These are phyloP conservation scores for Lomentospora prolificans DNA, from an alignment of 2,329 filamentous ascomycete genomes.

Conservation along the genomic window DNA sequence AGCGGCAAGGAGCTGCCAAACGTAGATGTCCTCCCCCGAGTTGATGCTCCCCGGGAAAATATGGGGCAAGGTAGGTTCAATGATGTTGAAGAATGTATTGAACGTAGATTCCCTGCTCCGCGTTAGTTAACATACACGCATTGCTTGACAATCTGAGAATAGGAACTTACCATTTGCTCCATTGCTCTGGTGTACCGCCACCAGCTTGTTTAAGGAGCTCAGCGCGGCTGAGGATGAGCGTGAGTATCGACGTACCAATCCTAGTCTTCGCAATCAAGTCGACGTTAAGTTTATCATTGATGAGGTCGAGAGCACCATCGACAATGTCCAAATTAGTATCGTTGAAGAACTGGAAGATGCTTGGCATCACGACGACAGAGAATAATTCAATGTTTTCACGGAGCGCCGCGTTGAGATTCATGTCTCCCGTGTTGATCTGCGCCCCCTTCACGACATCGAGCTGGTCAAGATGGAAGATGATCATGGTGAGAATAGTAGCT, in stretches of 20 bases:
- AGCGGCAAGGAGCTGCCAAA: constrained; percentile 95
- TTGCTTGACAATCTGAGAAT: background rate
- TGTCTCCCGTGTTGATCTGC: constrained; percentile 63
- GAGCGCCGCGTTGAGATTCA: constrained; percentile 60
- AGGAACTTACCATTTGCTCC: constrained; percentile 63
- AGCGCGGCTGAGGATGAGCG: constrained; percentile 86
- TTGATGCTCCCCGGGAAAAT: constrained; percentile 91
- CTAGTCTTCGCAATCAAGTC: constrained; percentile 77
- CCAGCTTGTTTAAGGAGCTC: constrained; percentile 83
- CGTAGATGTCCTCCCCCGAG: constrained; percentile 85
- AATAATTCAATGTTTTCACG: constrained; percentile 93
- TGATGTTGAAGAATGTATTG: constrained; percentile 73
- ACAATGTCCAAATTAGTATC: constrained; percentile 88
- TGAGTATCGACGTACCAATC: constrained; percentile 81
- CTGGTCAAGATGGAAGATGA: constrained; percentile 84
- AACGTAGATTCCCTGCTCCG: constrained; percentile 61
- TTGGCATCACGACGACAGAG: constrained; percentile 77
- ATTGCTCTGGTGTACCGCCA: constrained; percentile 59
- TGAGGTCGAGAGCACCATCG: constrained; percentile 76
- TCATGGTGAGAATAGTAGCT: constrained; percentile 91
- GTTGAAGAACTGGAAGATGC: constrained; percentile 79
- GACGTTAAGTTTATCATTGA: constrained; percentile 75
- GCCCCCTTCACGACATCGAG: constrained; percentile 82
- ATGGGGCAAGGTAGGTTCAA: constrained; percentile 73
- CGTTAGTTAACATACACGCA: background rate